Conservation (phyloP, 1,284 basidiomycete species). For the Ceratobasidium sp. region DNA sequence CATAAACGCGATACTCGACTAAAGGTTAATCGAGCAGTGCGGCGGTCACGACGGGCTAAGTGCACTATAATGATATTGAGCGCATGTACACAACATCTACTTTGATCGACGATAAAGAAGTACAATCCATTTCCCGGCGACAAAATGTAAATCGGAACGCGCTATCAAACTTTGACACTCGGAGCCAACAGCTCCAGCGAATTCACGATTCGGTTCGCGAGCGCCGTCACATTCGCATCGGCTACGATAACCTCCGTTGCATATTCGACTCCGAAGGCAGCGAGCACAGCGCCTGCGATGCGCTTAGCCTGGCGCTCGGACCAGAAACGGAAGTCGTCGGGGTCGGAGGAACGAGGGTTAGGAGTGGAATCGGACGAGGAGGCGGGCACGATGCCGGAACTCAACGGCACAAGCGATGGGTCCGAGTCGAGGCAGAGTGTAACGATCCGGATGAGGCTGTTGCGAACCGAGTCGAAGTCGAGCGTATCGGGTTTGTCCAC, state of each 20-base stretch:
- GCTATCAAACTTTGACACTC: neutral
- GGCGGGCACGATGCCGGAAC: slow-evolving; percentile 51
- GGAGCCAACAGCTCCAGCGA: slow-evolving; percentile 34
- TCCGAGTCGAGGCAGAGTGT: slow-evolving; percentile 89
- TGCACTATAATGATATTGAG: neutral
- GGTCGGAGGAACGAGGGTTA: slow-evolving; percentile 64
- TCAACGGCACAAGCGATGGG: slow-evolving; percentile 82
- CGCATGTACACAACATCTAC: neutral
- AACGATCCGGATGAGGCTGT: slow-evolving; percentile 80
- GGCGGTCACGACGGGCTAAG: neutral
- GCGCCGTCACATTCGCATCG: slow-evolving; percentile 87
- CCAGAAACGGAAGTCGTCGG: slow-evolving; percentile 97
- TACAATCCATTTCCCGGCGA: neutral
- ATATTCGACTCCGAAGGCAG: slow-evolving; percentile 89
- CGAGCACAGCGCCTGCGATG: slow-evolving; percentile 81
- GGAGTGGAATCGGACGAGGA: slow-evolving; percentile 51
- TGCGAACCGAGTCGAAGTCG: slow-evolving; percentile 73
- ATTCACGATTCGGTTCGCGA: slow-evolving; percentile 78
- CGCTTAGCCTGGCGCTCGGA: slow-evolving; percentile 87
- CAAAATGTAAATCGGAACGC: neutral
- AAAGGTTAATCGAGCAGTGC: no score
- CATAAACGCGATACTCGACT: no score
- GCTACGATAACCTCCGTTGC: slow-evolving; percentile 91
- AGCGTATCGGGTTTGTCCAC: slow-evolving; percentile 75
- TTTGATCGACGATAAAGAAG: neutral